phyloP scores from a whole-genome alignment of 805 yeast species.

The Ascoidea tarda region DNA sequence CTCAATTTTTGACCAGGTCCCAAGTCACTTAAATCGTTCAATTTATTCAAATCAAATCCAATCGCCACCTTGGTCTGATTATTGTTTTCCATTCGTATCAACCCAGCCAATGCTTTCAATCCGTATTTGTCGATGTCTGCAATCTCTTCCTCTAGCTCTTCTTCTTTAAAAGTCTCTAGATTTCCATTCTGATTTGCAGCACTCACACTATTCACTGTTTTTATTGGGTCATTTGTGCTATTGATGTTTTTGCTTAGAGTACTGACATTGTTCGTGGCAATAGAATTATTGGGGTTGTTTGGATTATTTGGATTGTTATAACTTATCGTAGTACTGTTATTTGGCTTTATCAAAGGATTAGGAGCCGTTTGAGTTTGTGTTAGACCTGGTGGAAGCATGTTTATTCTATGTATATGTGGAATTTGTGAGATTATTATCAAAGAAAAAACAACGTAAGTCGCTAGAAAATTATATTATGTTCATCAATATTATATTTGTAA shows the following conservation, averaged over 20 bases:
- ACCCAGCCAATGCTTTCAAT: constrained; percentile 43
- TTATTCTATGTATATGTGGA: neutral
- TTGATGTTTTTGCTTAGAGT: neutral
- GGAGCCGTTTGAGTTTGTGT: neutral
- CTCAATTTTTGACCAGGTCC: constrained; percentile 29
- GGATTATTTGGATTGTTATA: neutral
- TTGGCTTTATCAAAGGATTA: no score
- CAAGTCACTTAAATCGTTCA: constrained; percentile 33
- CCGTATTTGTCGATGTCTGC: constrained; percentile 52
- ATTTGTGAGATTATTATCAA: no score
- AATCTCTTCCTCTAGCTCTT: constrained; percentile 11
- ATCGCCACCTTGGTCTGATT: constrained; percentile 56
- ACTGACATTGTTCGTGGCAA: neutral
- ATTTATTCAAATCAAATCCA: constrained; percentile 64
- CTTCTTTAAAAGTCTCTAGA: neutral
- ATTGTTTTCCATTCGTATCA: constrained; percentile 45
- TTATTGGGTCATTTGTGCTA: neutral
- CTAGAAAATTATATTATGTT: no score
- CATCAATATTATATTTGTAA: no score
- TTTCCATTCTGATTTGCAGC: neutral
- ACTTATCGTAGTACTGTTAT: no score
- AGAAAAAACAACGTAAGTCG: no score
- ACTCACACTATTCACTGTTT: no score
- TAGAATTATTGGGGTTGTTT: neutral
- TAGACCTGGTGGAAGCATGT: neutral